A percentile compares a stretch with the other conserved stretches of the same genome.
Evolutionary conservation across 1,284 basidiomycete species (phyloP).

Genomic region (Leccinum variabile): DNA sequence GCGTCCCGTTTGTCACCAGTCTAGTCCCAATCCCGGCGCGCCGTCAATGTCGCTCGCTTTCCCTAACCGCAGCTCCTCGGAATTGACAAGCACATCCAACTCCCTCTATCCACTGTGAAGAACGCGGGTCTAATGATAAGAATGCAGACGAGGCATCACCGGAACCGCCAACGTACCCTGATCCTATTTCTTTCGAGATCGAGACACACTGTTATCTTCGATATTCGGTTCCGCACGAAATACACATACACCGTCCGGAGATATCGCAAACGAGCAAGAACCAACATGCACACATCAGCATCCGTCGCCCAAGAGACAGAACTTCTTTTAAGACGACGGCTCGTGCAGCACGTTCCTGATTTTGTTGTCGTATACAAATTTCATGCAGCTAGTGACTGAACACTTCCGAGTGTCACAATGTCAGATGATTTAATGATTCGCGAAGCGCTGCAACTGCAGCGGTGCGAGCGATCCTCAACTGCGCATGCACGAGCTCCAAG

Average conservation of each 20-base stretch:
- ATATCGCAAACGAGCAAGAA: slow-evolving; percentile 60
- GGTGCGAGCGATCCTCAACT: slow-evolving; percentile 63
- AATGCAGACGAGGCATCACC: background rate
- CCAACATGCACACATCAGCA: slow-evolving; percentile 2
- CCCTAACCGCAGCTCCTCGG: slow-evolving; percentile 94
- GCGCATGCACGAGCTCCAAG: slow-evolving; percentile 85
- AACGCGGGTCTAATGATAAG: background rate
- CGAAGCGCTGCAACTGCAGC: slow-evolving; percentile 73
- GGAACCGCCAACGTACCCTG: slow-evolving; percentile 48
- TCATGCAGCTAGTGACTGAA: slow-evolving; percentile 65
- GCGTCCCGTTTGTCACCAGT: too few species aligned
- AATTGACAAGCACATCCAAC: slow-evolving; percentile 71
- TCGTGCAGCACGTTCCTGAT: slow-evolving; percentile 69
- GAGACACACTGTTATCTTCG: slow-evolving; percentile 71
- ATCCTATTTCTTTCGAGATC: slow-evolving; percentile 94
- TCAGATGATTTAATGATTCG: slow-evolving; percentile 48
- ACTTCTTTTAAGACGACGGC: background rate
- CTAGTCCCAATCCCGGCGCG: too few species aligned
- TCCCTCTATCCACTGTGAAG: slow-evolving; percentile 79
- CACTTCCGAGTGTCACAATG: slow-evolving; percentile 71
- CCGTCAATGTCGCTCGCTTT: slow-evolving; percentile 46
- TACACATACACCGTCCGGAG: slow-evolving; percentile 72
- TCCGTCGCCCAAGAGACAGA: background rate
- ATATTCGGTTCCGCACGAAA: slow-evolving; percentile 96
- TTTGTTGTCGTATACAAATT: slow-evolving; percentile 93